Conservation (phyloP, 1,284 basidiomycete genomes). For the Entoloma clypeatum region DNA sequence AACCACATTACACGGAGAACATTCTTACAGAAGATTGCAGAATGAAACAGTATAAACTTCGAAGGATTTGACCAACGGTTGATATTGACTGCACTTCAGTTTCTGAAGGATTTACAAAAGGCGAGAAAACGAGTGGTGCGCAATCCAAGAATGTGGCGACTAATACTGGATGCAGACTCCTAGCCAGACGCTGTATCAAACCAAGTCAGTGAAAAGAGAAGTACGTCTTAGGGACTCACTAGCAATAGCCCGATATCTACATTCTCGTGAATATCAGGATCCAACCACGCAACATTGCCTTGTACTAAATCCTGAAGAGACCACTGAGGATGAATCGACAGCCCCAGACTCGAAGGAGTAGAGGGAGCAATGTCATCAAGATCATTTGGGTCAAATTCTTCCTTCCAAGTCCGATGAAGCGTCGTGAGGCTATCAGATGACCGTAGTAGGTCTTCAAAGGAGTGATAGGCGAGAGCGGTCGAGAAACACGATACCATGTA, state of each 20-base stretch:
- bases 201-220: conserved; percentile 3
- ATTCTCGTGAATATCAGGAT: conserved; percentile 9
- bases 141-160: conserved; percentile 82
- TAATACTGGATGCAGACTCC: conserved; percentile 69
- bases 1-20: background rate
- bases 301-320: conserved; percentile 38
- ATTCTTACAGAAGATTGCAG: conserved; percentile 34
- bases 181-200: conserved; percentile 16
- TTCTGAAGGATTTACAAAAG: conserved; percentile 50
- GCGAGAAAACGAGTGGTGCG: conserved; percentile 77
- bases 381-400: conserved; percentile 29
- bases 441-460: conserved; percentile 41
- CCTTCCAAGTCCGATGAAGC: conserved; percentile 23
- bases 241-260: conserved; percentile 6
- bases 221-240: too few relatives aligned
- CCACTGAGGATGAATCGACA: conserved; percentile 25
- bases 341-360: conserved; percentile 19
- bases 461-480: conserved; percentile 41
- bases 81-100: conserved; percentile 63
- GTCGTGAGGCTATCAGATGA: conserved; percentile 15
- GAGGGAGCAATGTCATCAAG: conserved; percentile 29
- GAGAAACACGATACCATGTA: conserved; percentile 51
- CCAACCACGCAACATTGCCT: conserved; percentile 9
- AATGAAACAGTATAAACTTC: conserved; percentile 63
- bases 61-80: conserved; percentile 59